Evolutionary conservation across 2,329 filamentous ascomycete genomes (phyloP).

Genomic region (Verticillium albo-atrum): DNA sequence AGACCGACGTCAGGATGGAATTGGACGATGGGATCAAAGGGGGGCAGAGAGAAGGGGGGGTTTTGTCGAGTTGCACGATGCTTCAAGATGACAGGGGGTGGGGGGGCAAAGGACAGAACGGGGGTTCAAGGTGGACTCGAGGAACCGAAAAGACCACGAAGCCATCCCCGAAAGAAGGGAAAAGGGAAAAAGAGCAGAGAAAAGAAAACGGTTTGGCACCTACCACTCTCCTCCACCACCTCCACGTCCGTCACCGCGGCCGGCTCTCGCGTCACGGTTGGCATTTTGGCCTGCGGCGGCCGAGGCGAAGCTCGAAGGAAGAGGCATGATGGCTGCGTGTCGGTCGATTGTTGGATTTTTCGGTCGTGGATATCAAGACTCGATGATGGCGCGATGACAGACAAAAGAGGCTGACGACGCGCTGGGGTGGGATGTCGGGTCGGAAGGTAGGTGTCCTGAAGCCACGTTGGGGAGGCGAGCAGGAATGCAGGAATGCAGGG

Average conservation of each 20-base stretch:
- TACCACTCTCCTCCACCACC: slow-evolving; percentile 66
- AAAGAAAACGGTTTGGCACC: slow-evolving; percentile 28
- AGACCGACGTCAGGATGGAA: slow-evolving; percentile 1
- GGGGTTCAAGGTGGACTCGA: too few relatives aligned
- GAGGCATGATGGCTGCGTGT: slow-evolving; percentile 52
- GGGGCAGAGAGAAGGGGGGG: background rate
- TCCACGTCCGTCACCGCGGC: slow-evolving; percentile 53
- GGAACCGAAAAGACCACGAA: background rate
- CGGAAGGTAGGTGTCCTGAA: slow-evolving; percentile 6
- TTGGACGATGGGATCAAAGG: too few relatives aligned
- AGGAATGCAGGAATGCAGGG: slow-evolving; percentile 10
- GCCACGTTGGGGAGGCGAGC: slow-evolving; percentile 1
- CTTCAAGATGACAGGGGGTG: background rate
- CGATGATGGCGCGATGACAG: background rate
- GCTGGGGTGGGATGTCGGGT: slow-evolving; percentile 1
- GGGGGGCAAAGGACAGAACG: background rate
- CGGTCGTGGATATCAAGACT: background rate
- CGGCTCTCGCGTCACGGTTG: slow-evolving; percentile 55
- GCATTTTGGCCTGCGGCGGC: slow-evolving; percentile 72
- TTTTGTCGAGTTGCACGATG: background rate
- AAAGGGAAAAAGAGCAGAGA: background rate
- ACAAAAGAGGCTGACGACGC: background rate
- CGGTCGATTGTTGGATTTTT: background rate
- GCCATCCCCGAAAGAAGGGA: too few relatives aligned
- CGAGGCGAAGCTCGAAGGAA: slow-evolving; percentile 80